Evolutionary conservation across 108 stramenopile genomes (phyloP).

Genomic region (Craspedostauros australis): DNA sequence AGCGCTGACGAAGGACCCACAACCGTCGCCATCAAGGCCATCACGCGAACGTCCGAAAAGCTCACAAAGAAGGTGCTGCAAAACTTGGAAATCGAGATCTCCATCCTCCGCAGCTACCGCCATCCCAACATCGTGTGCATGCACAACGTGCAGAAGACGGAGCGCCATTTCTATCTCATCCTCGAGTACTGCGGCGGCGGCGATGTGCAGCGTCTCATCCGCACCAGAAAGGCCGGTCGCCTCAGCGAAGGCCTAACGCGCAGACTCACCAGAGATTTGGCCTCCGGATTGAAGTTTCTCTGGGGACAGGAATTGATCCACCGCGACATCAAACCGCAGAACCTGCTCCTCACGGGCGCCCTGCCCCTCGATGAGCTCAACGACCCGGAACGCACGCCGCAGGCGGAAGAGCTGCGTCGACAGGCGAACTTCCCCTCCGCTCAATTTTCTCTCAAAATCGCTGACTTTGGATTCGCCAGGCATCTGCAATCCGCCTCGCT

Average conservation of each 20-base stretch:
- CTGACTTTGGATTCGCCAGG: slow-evolving; percentile 98
- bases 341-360: slow-evolving; percentile 84
- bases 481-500: slow-evolving; percentile 84
- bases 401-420: slow-evolving; percentile 15
- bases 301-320: slow-evolving; percentile 86
- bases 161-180: slow-evolving; percentile 85
- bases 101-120: slow-evolving; percentile 83
- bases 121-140: slow-evolving; percentile 91
- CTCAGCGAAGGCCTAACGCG: slow-evolving; percentile 77
- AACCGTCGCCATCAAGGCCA: slow-evolving; percentile 89
- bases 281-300: slow-evolving; percentile 84
- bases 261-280: slow-evolving; percentile 85
- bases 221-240: slow-evolving; percentile 57
- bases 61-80: slow-evolving; percentile 92
- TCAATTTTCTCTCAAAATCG: slow-evolving; percentile 83
- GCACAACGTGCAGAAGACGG: slow-evolving; percentile 81
- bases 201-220: slow-evolving; percentile 86
- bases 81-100: slow-evolving; percentile 95
- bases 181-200: slow-evolving; percentile 96
- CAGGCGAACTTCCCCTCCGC: slow-evolving; percentile 23
- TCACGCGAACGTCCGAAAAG: slow-evolving; percentile 72
- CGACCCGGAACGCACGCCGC: slow-evolving; percentile 46
- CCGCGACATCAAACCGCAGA: slow-evolving; percentile 96
- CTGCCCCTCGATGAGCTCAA: slow-evolving; percentile 58
- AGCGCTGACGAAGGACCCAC: slow-evolving; percentile 14